These are phyloP conservation scores for Penicillium goetzii DNA, from an alignment of 495 filamentous ascomycete genomes.

Conservation along the genomic window DNA sequence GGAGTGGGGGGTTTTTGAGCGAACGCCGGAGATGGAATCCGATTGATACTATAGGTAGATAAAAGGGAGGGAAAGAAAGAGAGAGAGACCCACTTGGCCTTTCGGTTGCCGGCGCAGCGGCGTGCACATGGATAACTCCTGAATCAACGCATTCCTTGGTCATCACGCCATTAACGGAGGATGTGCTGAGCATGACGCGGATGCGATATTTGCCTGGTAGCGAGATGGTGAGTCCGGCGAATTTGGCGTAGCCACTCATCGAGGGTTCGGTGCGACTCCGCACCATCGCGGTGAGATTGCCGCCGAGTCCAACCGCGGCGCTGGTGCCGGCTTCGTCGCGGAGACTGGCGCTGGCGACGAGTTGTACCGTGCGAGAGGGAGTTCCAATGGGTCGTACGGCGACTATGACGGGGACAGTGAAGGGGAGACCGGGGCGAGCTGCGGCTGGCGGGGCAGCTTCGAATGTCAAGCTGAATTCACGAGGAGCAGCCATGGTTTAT, in stretches of 20 bases:
- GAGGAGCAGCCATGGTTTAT: constrained; percentile 36
- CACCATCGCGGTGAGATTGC: constrained; percentile 42
- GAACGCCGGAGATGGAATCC: neutral
- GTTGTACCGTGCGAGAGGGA: constrained; percentile 32
- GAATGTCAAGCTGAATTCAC: constrained; percentile 43
- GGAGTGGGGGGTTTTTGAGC: neutral
- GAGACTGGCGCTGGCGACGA: constrained; percentile 39
- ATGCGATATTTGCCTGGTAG: constrained; percentile 41
- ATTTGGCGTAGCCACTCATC: constrained; percentile 45
- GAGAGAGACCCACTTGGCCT: constrained; percentile 39
- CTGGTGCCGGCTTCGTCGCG: constrained; percentile 37
- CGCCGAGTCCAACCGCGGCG: constrained; percentile 32
- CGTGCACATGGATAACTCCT: constrained; percentile 38
- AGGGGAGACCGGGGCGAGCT: constrained; percentile 33
- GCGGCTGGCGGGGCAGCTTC: constrained; percentile 40
- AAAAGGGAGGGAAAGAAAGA: constrained; percentile 4
- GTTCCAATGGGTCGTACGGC: constrained; percentile 40
- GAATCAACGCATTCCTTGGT: constrained; percentile 44
- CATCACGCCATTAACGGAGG: constrained; percentile 36
- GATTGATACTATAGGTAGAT: neutral
- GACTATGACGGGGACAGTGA: constrained; percentile 43
- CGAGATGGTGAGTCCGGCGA: constrained; percentile 36
- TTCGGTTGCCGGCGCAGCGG: constrained; percentile 35
- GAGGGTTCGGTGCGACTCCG: constrained; percentile 39
- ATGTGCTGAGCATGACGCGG: constrained; percentile 42